Percentiles rank a stretch among this genome's conserved stretches.
phyloP scores from a whole-genome alignment of 495 filamentous ascomycete species.

The Penicillium coprophilum region DNA sequence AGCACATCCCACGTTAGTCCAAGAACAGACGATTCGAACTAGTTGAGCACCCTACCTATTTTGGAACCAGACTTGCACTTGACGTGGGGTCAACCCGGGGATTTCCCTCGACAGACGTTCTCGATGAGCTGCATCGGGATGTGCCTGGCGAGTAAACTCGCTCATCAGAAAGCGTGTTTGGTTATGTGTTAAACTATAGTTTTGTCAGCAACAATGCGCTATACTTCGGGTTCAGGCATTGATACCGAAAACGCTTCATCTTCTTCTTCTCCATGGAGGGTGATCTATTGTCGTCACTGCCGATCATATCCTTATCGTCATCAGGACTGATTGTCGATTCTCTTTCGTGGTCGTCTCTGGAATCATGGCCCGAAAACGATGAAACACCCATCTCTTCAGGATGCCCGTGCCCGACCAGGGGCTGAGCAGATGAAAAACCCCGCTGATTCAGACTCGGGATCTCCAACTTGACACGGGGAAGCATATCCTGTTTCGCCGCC shows the following conservation, averaged over 20 bases:
- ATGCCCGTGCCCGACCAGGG: slow-evolving; percentile 16
- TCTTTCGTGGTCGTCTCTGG: slow-evolving; percentile 24
- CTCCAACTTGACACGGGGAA: slow-evolving; percentile 26
- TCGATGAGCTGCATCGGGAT: slow-evolving; percentile 91
- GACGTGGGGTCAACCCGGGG: slow-evolving; percentile 85
- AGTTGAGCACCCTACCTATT: slow-evolving; percentile 68
- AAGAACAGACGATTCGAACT: neutral
- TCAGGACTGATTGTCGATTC: slow-evolving; percentile 35
- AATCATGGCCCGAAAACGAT: slow-evolving; percentile 17
- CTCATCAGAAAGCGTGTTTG: slow-evolving; percentile 97
- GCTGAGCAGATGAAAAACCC: slow-evolving; percentile 20
- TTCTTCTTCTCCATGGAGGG: slow-evolving; percentile 73
- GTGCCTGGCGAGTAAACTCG: slow-evolving; percentile 92
- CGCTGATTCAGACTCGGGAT: slow-evolving; percentile 22
- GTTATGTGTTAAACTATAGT: slow-evolving; percentile 81
- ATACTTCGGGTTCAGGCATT: neutral
- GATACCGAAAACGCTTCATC: slow-evolving; percentile 93
- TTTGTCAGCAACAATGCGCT: slow-evolving; percentile 9
- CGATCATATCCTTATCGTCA: slow-evolving; percentile 34
- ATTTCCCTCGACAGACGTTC: slow-evolving; percentile 90
- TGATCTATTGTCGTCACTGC: slow-evolving; percentile 27
- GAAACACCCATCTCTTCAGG: slow-evolving; percentile 22
- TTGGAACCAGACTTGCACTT: slow-evolving; percentile 99
- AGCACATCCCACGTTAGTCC: slow-evolving; percentile 25
- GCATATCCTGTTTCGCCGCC: slow-evolving; percentile 16